phyloP scores from a whole-genome alignment of 257 asterid genomes.

The Nicotiana tabacum region DNA sequence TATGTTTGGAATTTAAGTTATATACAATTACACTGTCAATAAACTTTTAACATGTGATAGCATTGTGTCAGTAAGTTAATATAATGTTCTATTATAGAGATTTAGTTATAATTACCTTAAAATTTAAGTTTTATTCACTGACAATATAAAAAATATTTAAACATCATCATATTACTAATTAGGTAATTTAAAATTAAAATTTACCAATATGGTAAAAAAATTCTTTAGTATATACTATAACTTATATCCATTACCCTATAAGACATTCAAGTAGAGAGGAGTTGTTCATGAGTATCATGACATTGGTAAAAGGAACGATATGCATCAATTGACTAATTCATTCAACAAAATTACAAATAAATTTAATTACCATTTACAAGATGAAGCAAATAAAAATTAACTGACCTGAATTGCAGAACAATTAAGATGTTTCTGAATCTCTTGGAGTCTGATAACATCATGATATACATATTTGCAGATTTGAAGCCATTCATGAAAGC shows the following conservation, averaged over 20 bases:
- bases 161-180: too few relatives aligned
- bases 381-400: background rate
- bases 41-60: background rate
- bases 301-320: background rate
- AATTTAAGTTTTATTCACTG: too few relatives aligned
- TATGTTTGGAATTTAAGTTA: background rate
- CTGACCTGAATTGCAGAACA: constrained; percentile 66
- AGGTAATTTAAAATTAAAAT: too few relatives aligned
- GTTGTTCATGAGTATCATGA: background rate
- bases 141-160: too few relatives aligned
- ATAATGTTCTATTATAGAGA: background rate
- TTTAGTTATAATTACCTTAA: background rate
- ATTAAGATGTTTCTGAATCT: constrained; percentile 54
- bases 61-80: background rate
- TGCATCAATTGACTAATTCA: background rate
- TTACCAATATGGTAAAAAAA: too few relatives aligned
- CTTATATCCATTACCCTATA: background rate
- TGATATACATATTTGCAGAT: constrained; percentile 74
- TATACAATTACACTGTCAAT: background rate
- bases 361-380: background rate
- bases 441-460: constrained; percentile 67
- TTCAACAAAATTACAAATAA: background rate
- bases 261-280: background rate
- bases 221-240: too few relatives aligned
- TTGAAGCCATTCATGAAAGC: constrained; percentile 51